Evolutionary conservation across 169 alveolate genomes (phyloP).

Genomic region (Blepharisma undulans): DNA sequence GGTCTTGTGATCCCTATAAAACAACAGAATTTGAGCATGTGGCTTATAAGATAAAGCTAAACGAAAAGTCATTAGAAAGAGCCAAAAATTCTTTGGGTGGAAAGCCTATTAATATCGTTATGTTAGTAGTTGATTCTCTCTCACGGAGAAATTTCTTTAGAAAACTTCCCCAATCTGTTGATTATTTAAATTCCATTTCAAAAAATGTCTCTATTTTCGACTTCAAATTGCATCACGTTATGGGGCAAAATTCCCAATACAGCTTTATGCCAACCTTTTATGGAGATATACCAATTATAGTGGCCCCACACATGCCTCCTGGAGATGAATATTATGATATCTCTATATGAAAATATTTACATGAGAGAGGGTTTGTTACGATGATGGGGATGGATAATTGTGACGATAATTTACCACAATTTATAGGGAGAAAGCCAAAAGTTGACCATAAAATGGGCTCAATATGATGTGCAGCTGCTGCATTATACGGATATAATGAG

Average conservation of each 20-base stretch:
- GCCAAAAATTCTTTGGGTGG: background rate
- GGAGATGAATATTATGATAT: background rate
- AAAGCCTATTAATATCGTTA: background rate
- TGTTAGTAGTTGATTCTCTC: background rate
- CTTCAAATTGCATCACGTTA: constrained; percentile 14
- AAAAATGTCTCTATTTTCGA: background rate
- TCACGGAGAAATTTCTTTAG: constrained; percentile 29
- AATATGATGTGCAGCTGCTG: background rate
- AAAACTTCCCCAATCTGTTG: constrained; percentile 12
- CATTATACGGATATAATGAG: background rate
- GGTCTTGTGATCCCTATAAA: background rate
- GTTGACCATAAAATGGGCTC: background rate
- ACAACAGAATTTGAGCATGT: background rate
- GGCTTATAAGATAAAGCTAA: background rate
- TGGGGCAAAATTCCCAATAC: constrained; percentile 3
- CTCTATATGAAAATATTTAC: constrained; percentile 6
- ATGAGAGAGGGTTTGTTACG: constrained; percentile 25
- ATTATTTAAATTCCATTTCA: background rate
- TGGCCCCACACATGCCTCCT: background rate
- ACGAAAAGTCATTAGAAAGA: background rate
- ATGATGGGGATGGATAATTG: constrained; percentile 30
- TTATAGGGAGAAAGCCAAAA: constrained; percentile 1
- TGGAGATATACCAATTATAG: constrained; percentile 7
- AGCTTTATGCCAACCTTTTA: constrained; percentile 5
- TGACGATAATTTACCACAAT: background rate